phyloP scores from a whole-genome alignment of 257 asterid species.

The Plantago ovata region DNA sequence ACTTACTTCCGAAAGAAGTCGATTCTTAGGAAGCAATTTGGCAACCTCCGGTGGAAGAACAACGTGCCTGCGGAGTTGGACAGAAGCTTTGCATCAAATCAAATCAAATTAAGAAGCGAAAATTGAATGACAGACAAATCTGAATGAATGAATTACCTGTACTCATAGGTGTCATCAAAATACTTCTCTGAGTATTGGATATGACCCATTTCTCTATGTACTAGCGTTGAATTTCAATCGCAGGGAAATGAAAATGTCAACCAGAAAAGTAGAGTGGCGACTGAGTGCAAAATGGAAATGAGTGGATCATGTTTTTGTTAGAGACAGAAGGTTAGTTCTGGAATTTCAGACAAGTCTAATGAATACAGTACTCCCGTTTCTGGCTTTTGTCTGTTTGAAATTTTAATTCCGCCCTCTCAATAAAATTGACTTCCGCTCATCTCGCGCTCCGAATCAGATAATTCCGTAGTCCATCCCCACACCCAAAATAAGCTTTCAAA shows the following conservation, averaged over 20 bases:
- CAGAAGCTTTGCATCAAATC: background rate
- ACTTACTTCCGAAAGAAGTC: slow-evolving; percentile 23
- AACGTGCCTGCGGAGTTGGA: slow-evolving; percentile 22
- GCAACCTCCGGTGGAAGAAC: slow-evolving; percentile 27
- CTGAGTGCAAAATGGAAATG: background rate
- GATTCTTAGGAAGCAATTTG: slow-evolving; percentile 26
- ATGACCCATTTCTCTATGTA: slow-evolving; percentile 22
- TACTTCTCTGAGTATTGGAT: slow-evolving; percentile 34
- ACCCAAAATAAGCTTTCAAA: too few species aligned
- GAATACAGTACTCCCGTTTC: too few species aligned
- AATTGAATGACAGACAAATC: background rate
- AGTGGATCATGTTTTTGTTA: background rate
- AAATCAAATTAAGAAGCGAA: background rate
- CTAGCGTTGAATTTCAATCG: too few species aligned
- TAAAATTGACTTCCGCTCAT: too few species aligned
- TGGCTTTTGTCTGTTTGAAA: background rate
- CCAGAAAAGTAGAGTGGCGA: too few species aligned
- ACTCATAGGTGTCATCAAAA: slow-evolving; percentile 28
- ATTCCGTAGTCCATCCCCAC: too few species aligned
- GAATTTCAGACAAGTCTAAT: background rate
- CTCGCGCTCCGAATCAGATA: too few species aligned
- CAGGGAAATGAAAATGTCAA: too few species aligned
- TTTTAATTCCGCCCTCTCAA: background rate
- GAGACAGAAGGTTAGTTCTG: background rate
- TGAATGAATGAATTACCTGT: slow-evolving; percentile 6